Conservation (phyloP, 805 yeast species). For the Ogataea salicorniae region DNA sequence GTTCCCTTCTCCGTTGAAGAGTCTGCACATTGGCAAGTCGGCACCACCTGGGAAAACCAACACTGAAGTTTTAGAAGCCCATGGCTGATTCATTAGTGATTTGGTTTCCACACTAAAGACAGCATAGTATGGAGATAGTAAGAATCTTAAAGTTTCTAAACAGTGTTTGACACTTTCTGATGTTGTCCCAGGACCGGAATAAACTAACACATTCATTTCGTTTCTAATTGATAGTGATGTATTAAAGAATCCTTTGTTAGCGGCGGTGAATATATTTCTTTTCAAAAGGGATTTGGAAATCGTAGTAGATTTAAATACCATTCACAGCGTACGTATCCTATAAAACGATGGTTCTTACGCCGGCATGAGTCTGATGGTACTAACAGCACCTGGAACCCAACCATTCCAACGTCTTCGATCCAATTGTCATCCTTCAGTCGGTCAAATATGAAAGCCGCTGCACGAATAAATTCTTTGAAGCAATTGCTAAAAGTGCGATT, state of each 20-base stretch:
- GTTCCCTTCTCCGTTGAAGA: constrained; percentile 68
- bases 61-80: constrained; percentile 75
- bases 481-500: too few species aligned
- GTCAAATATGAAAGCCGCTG: too few species aligned
- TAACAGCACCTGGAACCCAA: too few species aligned
- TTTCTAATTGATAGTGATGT: not conserved
- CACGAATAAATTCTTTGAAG: too few species aligned
- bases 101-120: constrained; percentile 65
- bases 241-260: not conserved
- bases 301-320: too few species aligned
- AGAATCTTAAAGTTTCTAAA: constrained; percentile 63
- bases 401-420: too few species aligned
- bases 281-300: too few species aligned
- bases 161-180: constrained; percentile 82
- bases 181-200: constrained; percentile 78
- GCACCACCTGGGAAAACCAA: constrained; percentile 97
- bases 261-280: not conserved
- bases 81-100: constrained; percentile 73
- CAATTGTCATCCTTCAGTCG: too few species aligned
- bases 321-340: too few species aligned
- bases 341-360: too few species aligned
- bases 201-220: constrained; percentile 69
- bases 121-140: constrained; percentile 84
- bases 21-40: constrained; percentile 77
- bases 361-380: too few species aligned